Evolutionary conservation across 1,284 basidiomycete species (phyloP), one percentile per base, ranked within the genome.

Genomic region (Rhodotorula sp.): DNA sequence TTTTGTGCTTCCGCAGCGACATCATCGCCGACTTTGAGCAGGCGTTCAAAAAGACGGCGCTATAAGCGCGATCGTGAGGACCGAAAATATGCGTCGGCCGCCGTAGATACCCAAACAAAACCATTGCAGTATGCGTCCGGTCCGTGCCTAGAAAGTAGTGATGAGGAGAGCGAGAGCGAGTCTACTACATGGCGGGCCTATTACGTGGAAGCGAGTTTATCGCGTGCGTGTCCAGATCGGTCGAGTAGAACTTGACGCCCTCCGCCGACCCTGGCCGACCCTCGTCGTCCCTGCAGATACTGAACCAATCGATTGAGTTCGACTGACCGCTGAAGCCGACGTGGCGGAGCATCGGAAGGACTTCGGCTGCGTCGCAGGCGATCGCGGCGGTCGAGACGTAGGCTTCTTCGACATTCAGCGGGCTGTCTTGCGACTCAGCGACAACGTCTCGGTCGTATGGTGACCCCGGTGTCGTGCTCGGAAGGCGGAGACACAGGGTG

Each of bases 11-110:
- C 20, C 20, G 47, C 56, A 69, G 68, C 51, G 90, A 92, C 78
- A 92, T 92, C 78, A 88, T 92, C 75, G 89, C 89, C 18, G 91
- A 94, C 80, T 92, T 94, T 78, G 86, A 88, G 71, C 84, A 85
- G 68, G 87, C 87, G 7, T 81, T 87, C 54, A 40, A 55, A 37
- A 59, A 51, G 8, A 61, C 61, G 20, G 58, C 52, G 11, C 18
- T 61, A n/a, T 60, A 20, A 40, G 59, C n/a, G 15, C n/a, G n/a
- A n/a, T n/a, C n/a, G n/a, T n/a, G n/a, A n/a, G n/a, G n/a, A n/a
- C n/a, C n/a, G n/a, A n/a, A n/a, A n/a, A n/a, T n/a, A n/a, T n/a
- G n/a, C n/a, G n/a, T n/a, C n/a, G n/a, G n/a, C n/a, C n/a, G n/a
- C n/a, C n/a, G n/a, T n/a, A n/a, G n/a, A n/a, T 34, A 34, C 10